Conservation (phyloP, 2,329 filamentous ascomycete genomes). For the Rhinocladiella mackenziei region DNA sequence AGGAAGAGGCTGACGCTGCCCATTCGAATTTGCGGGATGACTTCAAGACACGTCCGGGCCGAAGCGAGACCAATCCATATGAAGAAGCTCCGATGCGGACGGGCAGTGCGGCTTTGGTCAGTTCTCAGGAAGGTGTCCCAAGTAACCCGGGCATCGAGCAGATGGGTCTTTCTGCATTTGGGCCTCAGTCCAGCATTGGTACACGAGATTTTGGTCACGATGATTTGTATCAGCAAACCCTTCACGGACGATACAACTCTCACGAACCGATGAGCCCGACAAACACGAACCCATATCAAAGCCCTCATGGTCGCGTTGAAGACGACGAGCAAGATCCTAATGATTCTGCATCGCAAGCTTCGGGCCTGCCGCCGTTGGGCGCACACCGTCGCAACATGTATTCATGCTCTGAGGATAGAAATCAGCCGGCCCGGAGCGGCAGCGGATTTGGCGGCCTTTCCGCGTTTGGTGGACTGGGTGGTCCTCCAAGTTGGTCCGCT, state of each 20-base stretch:
- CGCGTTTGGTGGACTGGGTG: slow-evolving; percentile 59
- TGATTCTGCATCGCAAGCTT: slow-evolving; percentile 40
- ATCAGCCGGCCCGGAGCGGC: slow-evolving; percentile 70
- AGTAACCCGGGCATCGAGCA: slow-evolving; percentile 50
- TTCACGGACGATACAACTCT: slow-evolving; percentile 46
- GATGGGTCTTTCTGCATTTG: slow-evolving; percentile 57
- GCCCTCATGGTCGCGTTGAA: slow-evolving; percentile 69
- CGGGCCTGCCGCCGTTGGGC: slow-evolving; percentile 41
- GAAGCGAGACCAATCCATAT: slow-evolving; percentile 49
- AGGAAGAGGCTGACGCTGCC: slow-evolving; percentile 46
- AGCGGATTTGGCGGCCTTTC: slow-evolving; percentile 44
- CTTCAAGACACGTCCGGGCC: slow-evolving; percentile 45
- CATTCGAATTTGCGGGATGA: slow-evolving; percentile 50
- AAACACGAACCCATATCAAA: slow-evolving; percentile 93
- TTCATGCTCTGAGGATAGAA: slow-evolving; percentile 73
- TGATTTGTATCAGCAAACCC: slow-evolving; percentile 55
- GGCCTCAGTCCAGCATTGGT: slow-evolving; percentile 57
- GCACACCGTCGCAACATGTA: slow-evolving; percentile 46
- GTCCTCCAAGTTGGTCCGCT: slow-evolving; percentile 44
- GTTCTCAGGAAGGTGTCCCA: slow-evolving; percentile 65
- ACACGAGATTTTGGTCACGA: slow-evolving; percentile 57
- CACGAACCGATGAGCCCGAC: slow-evolving; percentile 81
- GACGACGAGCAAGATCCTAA: slow-evolving; percentile 58
- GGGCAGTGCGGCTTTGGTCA: slow-evolving; percentile 67
- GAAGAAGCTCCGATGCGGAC: slow-evolving; percentile 47